Base-by-base conservation (phyloP, 2,329 filamentous ascomycete species). In the Aureobasidium sp. region DNA sequence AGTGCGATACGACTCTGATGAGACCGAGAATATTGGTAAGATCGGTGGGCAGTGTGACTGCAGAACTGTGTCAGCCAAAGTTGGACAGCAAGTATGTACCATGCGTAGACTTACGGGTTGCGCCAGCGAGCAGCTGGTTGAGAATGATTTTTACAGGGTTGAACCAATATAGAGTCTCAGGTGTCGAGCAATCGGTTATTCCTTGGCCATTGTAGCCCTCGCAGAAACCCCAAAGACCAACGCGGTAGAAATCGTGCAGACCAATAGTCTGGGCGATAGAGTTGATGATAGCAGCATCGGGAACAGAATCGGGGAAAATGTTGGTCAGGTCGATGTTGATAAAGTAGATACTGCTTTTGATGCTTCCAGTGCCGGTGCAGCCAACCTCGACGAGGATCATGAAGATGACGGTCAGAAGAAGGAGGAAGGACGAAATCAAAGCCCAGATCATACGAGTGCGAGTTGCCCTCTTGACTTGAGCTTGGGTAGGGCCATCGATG, bases 221-320 rank as follows among this genome's bases (percentile, higher is more conserved):
- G 74, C 93, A 97, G 73, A 88, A 96, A 63, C 86, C 88, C 93
- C 93, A 97, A 44, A 97, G 77, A 6, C 92, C 92, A 31, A 96
- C 89, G 69, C 91, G 89, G 75, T 97, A 97, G 76, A 96, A 97
- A 74, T 97, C 93, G 72, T 96, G 91, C 53, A 97, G 81, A 33
- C 92, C 93, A 60, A 97, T 79, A 24, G 88, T 90, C 57, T 90
- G 86, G 4, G 91, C 91, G 66, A 96, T 91, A 49, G 86, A 91
- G 78, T 96, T 96, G 74, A 96, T 88, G 49, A 96, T 81, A 27
- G 81, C 76, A 11, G 85, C 85, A 71, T 91, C 88, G 45, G 88
- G 87, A 17, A 90, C 82, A 5, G 83, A 85, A 37, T 84, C 78
- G 0, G 89, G 88, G 62, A 96, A 87, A 71, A 97, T 88, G 69